These are phyloP conservation scores for Calamus simplicifolius DNA, from an alignment of 176 grass and related monocot genomes.

Conservation along the genomic window DNA sequence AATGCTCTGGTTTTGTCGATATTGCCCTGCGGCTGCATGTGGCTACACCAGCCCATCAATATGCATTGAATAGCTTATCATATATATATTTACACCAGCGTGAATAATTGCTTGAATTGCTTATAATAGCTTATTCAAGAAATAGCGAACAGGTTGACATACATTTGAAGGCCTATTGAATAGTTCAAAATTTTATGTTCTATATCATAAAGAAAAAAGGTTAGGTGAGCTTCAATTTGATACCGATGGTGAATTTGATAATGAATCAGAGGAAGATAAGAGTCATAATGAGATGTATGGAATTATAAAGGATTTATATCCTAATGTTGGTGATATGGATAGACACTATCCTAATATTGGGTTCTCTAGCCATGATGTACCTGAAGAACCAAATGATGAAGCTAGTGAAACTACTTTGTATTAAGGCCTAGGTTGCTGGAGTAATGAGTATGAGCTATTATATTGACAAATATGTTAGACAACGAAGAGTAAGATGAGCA, in stretches of 20 bases:
- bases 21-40: too few species aligned
- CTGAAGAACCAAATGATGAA: neutral
- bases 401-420: neutral
- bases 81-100: too few species aligned
- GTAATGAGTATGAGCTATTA: neutral
- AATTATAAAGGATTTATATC: neutral
- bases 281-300: neutral
- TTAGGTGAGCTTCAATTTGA: neutral
- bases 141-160: neutral
- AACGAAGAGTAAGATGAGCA: neutral
- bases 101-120: too few species aligned
- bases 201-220: neutral
- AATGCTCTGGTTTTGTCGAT: too few species aligned
- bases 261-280: neutral
- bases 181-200: neutral
- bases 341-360: neutral
- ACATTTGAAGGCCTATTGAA: neutral
- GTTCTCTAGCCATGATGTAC: neutral
- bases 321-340: neutral
- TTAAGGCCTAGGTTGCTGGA: neutral
- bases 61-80: too few species aligned
- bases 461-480: neutral
- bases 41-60: too few species aligned
- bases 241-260: neutral
- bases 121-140: neutral